phyloP scores from a whole-genome alignment of 2,329 filamentous ascomycete species.

The Aspergillus cejpii region DNA sequence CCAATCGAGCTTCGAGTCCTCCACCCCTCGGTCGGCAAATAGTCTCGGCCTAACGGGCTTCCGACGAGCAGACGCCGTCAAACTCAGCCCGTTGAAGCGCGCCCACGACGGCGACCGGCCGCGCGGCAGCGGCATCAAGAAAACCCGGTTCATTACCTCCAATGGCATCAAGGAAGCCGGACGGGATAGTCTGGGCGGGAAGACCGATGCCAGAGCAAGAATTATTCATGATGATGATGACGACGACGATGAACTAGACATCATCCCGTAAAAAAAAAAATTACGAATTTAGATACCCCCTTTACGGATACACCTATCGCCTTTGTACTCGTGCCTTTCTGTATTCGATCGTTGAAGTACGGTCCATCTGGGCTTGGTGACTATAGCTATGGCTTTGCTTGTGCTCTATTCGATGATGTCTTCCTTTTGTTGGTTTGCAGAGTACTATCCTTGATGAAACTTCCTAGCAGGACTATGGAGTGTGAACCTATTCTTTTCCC shows the following conservation, averaged over 20 bases:
- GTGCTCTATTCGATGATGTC: not conserved
- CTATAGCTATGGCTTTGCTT: slow-evolving; percentile 1
- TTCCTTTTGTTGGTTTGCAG: not conserved
- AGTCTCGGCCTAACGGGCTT: slow-evolving; percentile 23
- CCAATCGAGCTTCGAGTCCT: slow-evolving; percentile 7
- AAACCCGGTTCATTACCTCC: slow-evolving; percentile 71
- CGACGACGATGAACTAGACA: slow-evolving; percentile 47
- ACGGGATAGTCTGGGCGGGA: slow-evolving; percentile 60
- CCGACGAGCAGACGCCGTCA: slow-evolving; percentile 36
- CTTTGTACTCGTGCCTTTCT: no score
- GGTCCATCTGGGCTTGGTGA: no score
- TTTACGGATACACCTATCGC: no score
- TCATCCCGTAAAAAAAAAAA: slow-evolving; percentile 30
- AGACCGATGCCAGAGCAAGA: slow-evolving; percentile 34
- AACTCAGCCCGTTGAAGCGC: slow-evolving; percentile 38
- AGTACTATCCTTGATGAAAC: not conserved
- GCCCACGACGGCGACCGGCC: slow-evolving; percentile 31
- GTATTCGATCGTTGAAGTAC: no score
- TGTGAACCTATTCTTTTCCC: not conserved
- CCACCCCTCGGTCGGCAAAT: slow-evolving; percentile 10
- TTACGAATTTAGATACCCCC: not conserved
- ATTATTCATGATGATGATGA: slow-evolving; percentile 48
- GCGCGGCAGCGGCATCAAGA: slow-evolving; percentile 45
- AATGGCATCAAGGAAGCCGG: slow-evolving; percentile 73
- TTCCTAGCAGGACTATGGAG: slow-evolving; percentile 10